These are phyloP conservation scores for Penicillium desertorum DNA, from an alignment of 495 filamentous ascomycete species.

Conservation along the genomic window DNA sequence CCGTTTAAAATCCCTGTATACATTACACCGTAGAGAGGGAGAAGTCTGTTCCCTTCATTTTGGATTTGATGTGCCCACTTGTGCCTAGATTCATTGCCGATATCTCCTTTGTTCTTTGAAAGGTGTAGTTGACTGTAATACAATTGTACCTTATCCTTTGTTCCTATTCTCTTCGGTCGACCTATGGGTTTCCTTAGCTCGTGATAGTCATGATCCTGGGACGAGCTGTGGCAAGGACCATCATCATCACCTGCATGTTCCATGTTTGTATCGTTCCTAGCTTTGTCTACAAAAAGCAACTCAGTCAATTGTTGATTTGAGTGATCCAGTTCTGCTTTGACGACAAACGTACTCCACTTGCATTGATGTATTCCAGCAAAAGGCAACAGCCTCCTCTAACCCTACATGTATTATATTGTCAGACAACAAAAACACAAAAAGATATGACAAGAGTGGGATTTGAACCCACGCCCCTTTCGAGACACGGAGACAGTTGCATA, in stretches of 20 bases:
- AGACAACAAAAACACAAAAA: background rate
- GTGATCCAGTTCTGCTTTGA: no score
- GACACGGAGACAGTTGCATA: constrained; percentile 20
- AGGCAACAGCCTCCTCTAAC: background rate
- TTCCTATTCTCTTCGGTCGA: background rate
- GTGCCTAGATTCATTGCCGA: constrained; percentile 45
- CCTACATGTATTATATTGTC: no score
- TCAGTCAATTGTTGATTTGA: no score
- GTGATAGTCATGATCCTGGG: background rate
- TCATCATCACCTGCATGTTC: background rate
- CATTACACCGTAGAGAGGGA: constrained; percentile 47
- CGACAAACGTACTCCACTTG: no score
- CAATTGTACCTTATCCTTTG: constrained; percentile 45
- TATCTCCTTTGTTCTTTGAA: constrained; percentile 42
- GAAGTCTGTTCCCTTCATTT: constrained; percentile 35
- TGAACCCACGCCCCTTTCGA: constrained; percentile 32
- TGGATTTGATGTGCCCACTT: constrained; percentile 38
- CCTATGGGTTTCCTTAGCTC: background rate
- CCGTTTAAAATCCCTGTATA: constrained; percentile 67
- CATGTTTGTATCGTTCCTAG: background rate
- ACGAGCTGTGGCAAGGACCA: background rate
- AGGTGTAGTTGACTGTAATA: constrained; percentile 52
- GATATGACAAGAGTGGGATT: constrained; percentile 32
- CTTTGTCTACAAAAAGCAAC: no score
- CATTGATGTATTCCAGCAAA: background rate